Base-by-base conservation (phyloP, 2,329 filamentous ascomycete species). In the Cercospora janseana region DNA sequence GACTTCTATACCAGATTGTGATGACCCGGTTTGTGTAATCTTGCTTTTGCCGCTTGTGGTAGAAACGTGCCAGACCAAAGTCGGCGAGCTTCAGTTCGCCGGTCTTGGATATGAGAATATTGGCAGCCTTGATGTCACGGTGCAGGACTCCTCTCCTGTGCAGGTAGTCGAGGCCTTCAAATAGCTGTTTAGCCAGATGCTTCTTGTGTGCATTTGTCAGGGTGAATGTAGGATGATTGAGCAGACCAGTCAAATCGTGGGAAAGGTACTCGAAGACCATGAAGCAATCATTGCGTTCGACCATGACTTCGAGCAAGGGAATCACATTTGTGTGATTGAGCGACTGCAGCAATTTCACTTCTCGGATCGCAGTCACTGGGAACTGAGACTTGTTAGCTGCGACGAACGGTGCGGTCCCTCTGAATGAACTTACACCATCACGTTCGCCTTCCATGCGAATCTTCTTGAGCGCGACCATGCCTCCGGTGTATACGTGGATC, bases 261-360 rank as follows among this genome's bases (percentile, higher is more conserved):
- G 93, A 92, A 24, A 97, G 79, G 66, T 98, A 98, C 69, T 98
- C 93, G 59, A 98, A 98, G 3, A 98, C 93, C 93, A 98, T 98
- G 71, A 95, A 98, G 69, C 93, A 98, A 70, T 97, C 91, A 60
- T 97, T 97, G 66, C 86, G 88, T 72, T 98, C 93, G 2, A 98
- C 93, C 93, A 98, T 98, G 59, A 94, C 88, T 71, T 95, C 90
- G 58, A 87, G 82, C 13, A 95, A 74, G 31, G 84, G 83, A 50
- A 95, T 88, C 43, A 95, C 84, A 63, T 94, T 95, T 52, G 78
- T 73, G 63, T 95, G 88, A 56, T 85, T 84, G 16, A 95, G 76
- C 3, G 87, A 91, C 65, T 95, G 89, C n/a, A 95, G 76, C 18
- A 95, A 75, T 68, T 94, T 94, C 74, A 95, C 91, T 69, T 95